Base-by-base conservation (phyloP, 768 basidiomycete genomes). In the Suillus tomentosus region DNA sequence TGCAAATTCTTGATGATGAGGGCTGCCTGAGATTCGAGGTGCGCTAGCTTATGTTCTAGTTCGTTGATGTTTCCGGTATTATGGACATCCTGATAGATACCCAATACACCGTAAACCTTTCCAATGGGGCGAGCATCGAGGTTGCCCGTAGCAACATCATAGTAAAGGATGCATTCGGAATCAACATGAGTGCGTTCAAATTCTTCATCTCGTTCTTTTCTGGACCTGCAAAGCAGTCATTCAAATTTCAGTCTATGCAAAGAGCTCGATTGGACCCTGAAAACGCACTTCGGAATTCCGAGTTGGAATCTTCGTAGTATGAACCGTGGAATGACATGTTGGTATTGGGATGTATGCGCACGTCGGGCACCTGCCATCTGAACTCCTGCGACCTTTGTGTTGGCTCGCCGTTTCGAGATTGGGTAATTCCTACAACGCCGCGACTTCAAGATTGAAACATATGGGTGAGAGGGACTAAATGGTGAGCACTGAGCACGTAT, bases 1-100 rank as follows among this genome's bases (percentile, higher is more conserved):
- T 48, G 64, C 45, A 66, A 70, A 64, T 27, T 70, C 43, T 24
- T 61, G 34, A 77, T 73, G 24, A 76, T 60, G 11, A 6, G 2
- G 0, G 73, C 70, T 1, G 78, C 72, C 8, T 70, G 62, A 10
- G 62, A 27, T 63, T 80, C 79, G 2, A 80, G 71, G 11, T 36
- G 8, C 3, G 69, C 60, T 8, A 79, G 66, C 53, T 71, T 72
- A 31, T 67, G 50, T 50, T 79, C 78, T 2, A 77, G 60, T n/a
- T 73, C 63, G 59, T 75, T 68, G 15, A 72, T 68, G 51, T 76
- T 69, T 14, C 48, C 36, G 0, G 62, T 45, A 42, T 74, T 63
- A 22, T 62, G 65, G 17, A 65, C 48, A 40, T 77, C 74, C 5
- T 68, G 63, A 61, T 77, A 77, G 1, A 76, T 68, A 58, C 77